Percentiles rank a stretch among this genome's conserved stretches.
These are phyloP conservation scores for Blepharisma stoltei DNA, from an alignment of 73 alveolate genomes.

Conservation along the genomic window DNA sequence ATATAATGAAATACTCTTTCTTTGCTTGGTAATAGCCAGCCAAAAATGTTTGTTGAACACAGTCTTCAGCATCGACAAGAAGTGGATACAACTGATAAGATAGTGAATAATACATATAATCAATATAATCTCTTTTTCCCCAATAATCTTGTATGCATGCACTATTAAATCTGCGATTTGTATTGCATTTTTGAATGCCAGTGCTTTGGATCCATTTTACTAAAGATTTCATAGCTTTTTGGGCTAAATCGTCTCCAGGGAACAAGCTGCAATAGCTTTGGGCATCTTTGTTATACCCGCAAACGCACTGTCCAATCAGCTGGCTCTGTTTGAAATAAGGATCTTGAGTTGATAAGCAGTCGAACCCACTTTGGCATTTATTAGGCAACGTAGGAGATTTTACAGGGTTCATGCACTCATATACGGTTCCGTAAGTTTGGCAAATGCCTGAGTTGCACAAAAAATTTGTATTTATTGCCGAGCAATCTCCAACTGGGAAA, in stretches of 20 bases:
- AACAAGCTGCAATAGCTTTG: neutral
- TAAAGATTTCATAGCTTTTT: neutral
- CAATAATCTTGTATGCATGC: constrained; percentile 9
- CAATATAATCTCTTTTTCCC: constrained; percentile 5
- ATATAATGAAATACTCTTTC: no score
- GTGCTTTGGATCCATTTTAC: constrained; percentile 7
- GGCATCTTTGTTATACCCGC: constrained; percentile 18
- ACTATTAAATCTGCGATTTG: constrained; percentile 6
- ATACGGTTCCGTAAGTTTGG: no score
- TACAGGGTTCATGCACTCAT: no score
- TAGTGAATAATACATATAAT: neutral
- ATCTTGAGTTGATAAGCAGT: neutral
- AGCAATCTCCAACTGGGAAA: no score
- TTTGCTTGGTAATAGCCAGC: no score
- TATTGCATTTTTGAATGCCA: neutral
- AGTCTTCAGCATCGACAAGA: neutral
- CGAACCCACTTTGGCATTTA: neutral
- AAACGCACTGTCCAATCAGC: neutral
- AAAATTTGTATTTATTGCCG: no score
- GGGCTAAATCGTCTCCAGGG: constrained; percentile 4
- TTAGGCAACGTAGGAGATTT: no score
- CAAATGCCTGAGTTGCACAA: no score
- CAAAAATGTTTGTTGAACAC: neutral
- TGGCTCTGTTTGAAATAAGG: neutral
- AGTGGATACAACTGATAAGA: neutral